Base-by-base conservation (phyloP, 306 rosid genomes). In the Leucaena leucocephala region DNA sequence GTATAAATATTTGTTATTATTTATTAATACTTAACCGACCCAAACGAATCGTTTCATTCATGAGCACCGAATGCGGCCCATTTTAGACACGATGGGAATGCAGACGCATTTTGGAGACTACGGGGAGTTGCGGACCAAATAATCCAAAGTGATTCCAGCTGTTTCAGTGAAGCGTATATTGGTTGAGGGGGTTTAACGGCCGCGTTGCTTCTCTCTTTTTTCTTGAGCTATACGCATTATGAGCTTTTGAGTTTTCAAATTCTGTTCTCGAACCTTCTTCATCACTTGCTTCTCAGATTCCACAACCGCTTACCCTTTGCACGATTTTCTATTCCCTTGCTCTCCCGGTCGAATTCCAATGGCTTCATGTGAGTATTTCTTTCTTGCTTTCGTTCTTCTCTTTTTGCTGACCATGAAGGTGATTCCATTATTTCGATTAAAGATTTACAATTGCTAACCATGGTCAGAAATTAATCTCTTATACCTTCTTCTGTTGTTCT, bases 291-390 rank as follows among this genome's bases (percentile, higher is more conserved):
- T 42, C 76, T 71, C 27, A 68, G 17, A 38, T 4, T 46, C 52
- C 71, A 8, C 7, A 15, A 64, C 39, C 63, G 14, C 39, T 77
- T 43, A 17, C 80, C 83, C 61, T 69, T 72, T 66, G 7, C 72
- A 22, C 17, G 11, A 36, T 68, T 64, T 52, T 46, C 46, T 72
- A 46, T 49, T 68, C 27, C 72, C 68, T 8, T 70, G 66, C 59
- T 19, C 64, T 71, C 71, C 22, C 45, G 35, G 55, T 38, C 7
- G 65, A 63, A 35, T 74, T 77, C 78, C 85, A 45, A 91, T 91
- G 96, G 93, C 90, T 89, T 78, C 97, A 69, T 83, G 97, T 91
- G 82, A 87, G 93, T 91, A 54, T 72, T 63, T 27, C 27, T 27
- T 27, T 27, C 27, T 27, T 27, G 27, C 27, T 27, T 27, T 69